A percentile compares a stretch with the other conserved stretches of the same genome.
These are phyloP conservation scores for Sordaria brevicollis DNA, from an alignment of 495 filamentous ascomycete species.

Conservation along the genomic window DNA sequence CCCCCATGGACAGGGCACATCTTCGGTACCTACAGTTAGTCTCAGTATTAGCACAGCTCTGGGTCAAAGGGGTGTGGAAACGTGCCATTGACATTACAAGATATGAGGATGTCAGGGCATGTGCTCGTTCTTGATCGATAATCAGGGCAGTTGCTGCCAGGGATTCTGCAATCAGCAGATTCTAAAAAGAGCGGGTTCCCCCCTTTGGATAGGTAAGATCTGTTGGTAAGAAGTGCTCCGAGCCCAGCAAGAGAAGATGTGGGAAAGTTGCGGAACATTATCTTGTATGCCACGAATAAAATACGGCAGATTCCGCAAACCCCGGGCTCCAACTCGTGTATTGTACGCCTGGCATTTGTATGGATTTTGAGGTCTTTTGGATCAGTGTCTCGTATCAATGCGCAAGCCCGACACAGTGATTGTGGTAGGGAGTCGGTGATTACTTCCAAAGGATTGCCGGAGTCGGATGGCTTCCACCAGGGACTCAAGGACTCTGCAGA, in stretches of 20 bases:
- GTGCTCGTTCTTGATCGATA: fast-evolving
- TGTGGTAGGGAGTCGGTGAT: background rate
- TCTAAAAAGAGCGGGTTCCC: too few relatives aligned
- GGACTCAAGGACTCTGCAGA: background rate
- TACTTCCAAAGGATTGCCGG: background rate
- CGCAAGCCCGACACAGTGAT: background rate
- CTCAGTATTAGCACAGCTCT: background rate
- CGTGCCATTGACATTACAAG: background rate
- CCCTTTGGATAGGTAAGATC: too few relatives aligned
- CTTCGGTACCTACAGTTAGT: background rate
- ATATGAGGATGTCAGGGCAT: background rate
- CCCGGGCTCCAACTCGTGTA: background rate
- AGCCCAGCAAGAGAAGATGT: background rate
- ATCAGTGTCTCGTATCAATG: too few relatives aligned
- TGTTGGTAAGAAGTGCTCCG: background rate
- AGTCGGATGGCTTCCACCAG: background rate
- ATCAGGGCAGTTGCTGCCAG: too few relatives aligned
- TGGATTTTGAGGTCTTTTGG: too few relatives aligned
- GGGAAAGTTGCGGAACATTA: background rate
- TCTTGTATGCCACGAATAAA: background rate
- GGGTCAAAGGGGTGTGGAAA: too few relatives aligned
- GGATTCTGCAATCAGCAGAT: too few relatives aligned
- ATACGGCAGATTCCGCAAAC: background rate
- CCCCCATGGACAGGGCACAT: background rate
- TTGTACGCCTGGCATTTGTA: too few relatives aligned